phyloP scores from a whole-genome alignment of 1,139 yeast genomes.

The Yamadazyma spencermartinsiae region DNA sequence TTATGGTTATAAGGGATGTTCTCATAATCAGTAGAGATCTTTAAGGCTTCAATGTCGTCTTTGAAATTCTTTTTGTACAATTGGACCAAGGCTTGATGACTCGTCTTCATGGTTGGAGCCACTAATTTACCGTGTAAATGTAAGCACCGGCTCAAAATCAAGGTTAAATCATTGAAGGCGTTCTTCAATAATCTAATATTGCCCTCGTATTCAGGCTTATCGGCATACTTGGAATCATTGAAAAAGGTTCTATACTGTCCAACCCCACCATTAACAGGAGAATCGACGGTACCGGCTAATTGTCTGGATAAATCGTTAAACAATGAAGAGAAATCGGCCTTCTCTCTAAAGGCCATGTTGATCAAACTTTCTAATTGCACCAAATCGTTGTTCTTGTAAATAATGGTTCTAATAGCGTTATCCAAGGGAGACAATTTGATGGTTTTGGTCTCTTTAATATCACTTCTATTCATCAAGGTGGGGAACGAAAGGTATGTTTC shows the following conservation, averaged over 20 bases:
- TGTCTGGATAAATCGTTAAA: constrained; percentile 74
- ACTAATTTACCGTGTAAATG: constrained; percentile 67
- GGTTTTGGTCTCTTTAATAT: constrained; percentile 54
- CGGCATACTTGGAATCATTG: constrained; percentile 38
- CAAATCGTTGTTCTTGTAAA: constrained; percentile 70
- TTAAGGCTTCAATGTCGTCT: constrained; percentile 55
- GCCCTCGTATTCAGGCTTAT: constrained; percentile 42
- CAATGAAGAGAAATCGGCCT: constrained; percentile 48
- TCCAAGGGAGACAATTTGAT: constrained; percentile 79
- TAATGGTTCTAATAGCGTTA: constrained; percentile 72
- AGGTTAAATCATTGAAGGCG: constrained; percentile 71
- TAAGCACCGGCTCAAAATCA: constrained; percentile 65
- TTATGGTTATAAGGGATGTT: constrained; percentile 26
- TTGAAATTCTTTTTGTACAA: constrained; percentile 69
- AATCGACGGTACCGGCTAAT: constrained; percentile 84
- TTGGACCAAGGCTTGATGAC: constrained; percentile 67
- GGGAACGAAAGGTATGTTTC: constrained; percentile 82
- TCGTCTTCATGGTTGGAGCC: constrained; percentile 54
- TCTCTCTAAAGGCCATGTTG: constrained; percentile 55
- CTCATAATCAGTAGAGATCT: constrained; percentile 37
- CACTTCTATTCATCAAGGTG: constrained; percentile 83
- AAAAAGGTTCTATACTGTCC: constrained; percentile 79
- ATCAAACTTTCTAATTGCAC: constrained; percentile 67
- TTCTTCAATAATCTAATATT: constrained; percentile 53
- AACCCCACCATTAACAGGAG: constrained; percentile 93